Evolutionary conservation across 1,139 yeast genomes (phyloP), one percentile per base, ranked within the genome.

Genomic region (Protomyces lactucae-debilis): DNA sequence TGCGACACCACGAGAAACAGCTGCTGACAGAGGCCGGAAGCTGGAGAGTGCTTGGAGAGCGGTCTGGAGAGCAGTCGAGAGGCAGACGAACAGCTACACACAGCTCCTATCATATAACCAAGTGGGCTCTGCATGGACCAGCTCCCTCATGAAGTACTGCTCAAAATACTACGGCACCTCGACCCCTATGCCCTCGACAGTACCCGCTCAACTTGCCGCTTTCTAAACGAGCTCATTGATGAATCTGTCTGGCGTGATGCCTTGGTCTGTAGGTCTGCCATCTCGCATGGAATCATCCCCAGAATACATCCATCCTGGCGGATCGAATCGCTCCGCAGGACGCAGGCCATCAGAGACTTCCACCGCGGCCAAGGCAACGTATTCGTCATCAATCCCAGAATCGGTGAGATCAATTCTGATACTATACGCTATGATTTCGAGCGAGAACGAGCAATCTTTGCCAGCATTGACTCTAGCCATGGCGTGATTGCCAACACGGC

Each of bases 351-450:
- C 14, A 43, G 55, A 8, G 35, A 39, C 14, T 54, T 21, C 35
- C 46, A 46, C 5, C 54, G 64, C 23, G 64, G 59, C 23, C 59
- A 59, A 18, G 64, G 64, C 21, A 35, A 37, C 14, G 35, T 23
- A 12, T 9, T 54, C 10, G 16, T 39, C 4, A 25, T 60, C 18
- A 55, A 60, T 28, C 55, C 54, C 16, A 54, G 46, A 9, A 60
- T 60, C 12, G 59, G 59, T 32, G 51, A 54, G 46, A 28, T 28
- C 8, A 28, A 6, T 6, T 21, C 46, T 18, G 48, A n/a, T 4
- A 6, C 18, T 10, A 2, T 28, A 3, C 39, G 37, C 25, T 36
- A 35, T 16, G 59, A 54, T 32, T n/a, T 21, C 16, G 16, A 9
- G 16, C 32, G 35, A 16, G n/a, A 32, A 43, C 43, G 48, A 18